These are phyloP conservation scores for Rhynchosporium graminicola DNA, from an alignment of 2,329 filamentous ascomycete genomes.

Conservation along the genomic window DNA sequence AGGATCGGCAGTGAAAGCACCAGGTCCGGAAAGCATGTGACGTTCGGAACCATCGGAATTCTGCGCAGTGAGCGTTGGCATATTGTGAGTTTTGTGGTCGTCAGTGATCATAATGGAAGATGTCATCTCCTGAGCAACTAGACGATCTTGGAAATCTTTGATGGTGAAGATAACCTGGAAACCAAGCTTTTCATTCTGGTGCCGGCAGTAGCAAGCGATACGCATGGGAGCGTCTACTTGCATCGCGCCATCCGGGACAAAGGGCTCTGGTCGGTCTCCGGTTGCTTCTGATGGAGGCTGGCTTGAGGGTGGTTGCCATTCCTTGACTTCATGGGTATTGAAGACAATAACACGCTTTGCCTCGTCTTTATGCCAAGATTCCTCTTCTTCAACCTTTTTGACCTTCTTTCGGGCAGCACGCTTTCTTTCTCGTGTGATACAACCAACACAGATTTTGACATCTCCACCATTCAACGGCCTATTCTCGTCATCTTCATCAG, in stretches of 20 bases:
- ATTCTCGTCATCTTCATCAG: conserved; percentile 52
- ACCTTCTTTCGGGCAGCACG: conserved; percentile 89
- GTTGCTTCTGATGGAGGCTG: conserved; percentile 50
- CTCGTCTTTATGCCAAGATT: conserved; percentile 81
- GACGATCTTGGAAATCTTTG: conserved; percentile 73
- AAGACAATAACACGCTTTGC: conserved; percentile 83
- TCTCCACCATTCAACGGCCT: conserved; percentile 88
- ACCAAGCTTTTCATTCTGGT: conserved; percentile 90
- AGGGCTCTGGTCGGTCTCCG: conserved; percentile 48
- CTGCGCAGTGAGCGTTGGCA: conserved; percentile 42
- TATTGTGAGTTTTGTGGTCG: conserved; percentile 84
- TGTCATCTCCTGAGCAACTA: conserved; percentile 83
- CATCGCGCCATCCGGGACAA: conserved; percentile 60
- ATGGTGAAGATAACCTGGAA: conserved; percentile 95
- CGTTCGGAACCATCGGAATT: conserved; percentile 39
- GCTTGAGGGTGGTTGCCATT: conserved; percentile 69
- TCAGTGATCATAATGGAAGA: conserved; percentile 96
- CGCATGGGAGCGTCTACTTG: conserved; percentile 89
- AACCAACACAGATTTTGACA: conserved; percentile 88
- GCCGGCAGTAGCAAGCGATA: conserved; percentile 94
- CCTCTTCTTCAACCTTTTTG: conserved; percentile 90
- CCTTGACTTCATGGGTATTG: conserved; percentile 84
- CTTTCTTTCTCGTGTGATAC: conserved; percentile 88
- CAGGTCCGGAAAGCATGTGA: conserved; percentile 45
- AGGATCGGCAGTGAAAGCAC: conserved; percentile 43